Base-by-base conservation (phyloP, 129 eudicot species). In the Helianthus tuberosus region DNA sequence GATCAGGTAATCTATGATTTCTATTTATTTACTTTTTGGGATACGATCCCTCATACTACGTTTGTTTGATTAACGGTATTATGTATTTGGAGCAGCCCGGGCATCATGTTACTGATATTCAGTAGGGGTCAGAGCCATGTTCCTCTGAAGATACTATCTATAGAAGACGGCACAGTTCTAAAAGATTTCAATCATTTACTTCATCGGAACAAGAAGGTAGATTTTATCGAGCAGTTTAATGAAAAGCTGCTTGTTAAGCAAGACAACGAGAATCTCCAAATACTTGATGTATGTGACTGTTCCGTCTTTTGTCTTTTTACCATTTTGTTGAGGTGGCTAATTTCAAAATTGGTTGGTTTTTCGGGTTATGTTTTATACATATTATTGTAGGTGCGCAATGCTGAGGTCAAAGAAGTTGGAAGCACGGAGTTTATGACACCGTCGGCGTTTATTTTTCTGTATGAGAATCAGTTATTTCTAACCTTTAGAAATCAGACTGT, bases 181-280 rank as follows among this genome's bases (percentile, higher is more conserved):
- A 80, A 80, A 61, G 77, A 71, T 36, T 84, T 84, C 74, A 76
- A 84, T 62, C 85, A 84, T 32, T 60, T 80, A 9, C 78, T 84
- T 36, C 85, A 77, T 69, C 85, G 83, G 11, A 84, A 80, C 72
- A 79, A 75, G 48, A 84, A 84, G 83, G 83, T 81, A 69, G 85
- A 84, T 59, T 81, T 80, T 67, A 77, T 84, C 8, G 88, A 80
- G 57, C 85, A 79, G 48, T 80, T 75, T 69, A 80, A 80, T 59
- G 88, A 80, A 84, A 84, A 81, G 79, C 81, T 85, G 67, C 78
- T 85, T 57, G 86, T 85, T 64, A 85, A 85, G 81, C 88, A 84
- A 73, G 85, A 84, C 49, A 84, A 80, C 20, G 88, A 84, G 71
- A 84, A 84, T 73, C 85, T 84, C 53, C 88, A 84, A 69, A 84